Percentiles rank a stretch among this genome's conserved stretches.
phyloP scores from a whole-genome alignment of 495 filamentous ascomycete species.

The Aspergillus taichungensis region DNA sequence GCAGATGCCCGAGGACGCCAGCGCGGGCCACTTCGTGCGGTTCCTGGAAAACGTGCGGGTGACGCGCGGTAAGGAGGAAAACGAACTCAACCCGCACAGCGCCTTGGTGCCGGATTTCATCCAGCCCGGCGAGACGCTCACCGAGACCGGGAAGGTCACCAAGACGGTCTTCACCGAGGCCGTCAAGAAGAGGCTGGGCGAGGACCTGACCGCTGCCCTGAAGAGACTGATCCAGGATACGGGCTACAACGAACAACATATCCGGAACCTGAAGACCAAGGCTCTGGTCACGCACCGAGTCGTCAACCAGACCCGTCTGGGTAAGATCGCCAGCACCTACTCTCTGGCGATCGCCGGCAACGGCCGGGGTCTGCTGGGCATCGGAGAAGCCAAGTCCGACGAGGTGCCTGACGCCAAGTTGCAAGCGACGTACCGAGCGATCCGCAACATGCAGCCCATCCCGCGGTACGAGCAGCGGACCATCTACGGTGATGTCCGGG shows the following conservation, averaged over 20 bases:
- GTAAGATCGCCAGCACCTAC: constrained; percentile 72
- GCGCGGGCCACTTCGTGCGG: constrained; percentile 33
- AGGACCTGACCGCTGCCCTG: constrained; percentile 46
- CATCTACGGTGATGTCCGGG: constrained; percentile 75
- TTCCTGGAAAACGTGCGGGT: constrained; percentile 39
- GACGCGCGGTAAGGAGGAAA: constrained; percentile 44
- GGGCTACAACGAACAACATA: constrained; percentile 50
- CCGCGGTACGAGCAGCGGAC: constrained; percentile 84
- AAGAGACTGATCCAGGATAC: constrained; percentile 57
- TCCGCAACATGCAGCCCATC: constrained; percentile 80
- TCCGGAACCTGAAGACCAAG: constrained; percentile 51
- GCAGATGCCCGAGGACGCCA: constrained; percentile 39
- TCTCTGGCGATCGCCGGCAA: constrained; percentile 74
- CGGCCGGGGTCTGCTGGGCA: constrained; percentile 69
- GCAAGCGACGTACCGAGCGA: constrained; percentile 66
- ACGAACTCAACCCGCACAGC: constrained; percentile 37
- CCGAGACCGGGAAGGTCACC: constrained; percentile 4
- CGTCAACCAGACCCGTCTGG: constrained; percentile 89
- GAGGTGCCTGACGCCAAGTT: constrained; percentile 54
- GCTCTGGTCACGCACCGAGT: constrained; percentile 62
- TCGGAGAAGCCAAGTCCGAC: constrained; percentile 80
- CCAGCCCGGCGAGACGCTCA: constrained; percentile 30
- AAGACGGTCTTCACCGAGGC: constrained; percentile 15
- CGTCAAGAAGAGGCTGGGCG: constrained; percentile 1
- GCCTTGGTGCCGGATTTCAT: constrained; percentile 43